These are phyloP conservation scores for Metarhizium sp. DNA, from an alignment of 2,329 filamentous ascomycete genomes.

Conservation along the genomic window DNA sequence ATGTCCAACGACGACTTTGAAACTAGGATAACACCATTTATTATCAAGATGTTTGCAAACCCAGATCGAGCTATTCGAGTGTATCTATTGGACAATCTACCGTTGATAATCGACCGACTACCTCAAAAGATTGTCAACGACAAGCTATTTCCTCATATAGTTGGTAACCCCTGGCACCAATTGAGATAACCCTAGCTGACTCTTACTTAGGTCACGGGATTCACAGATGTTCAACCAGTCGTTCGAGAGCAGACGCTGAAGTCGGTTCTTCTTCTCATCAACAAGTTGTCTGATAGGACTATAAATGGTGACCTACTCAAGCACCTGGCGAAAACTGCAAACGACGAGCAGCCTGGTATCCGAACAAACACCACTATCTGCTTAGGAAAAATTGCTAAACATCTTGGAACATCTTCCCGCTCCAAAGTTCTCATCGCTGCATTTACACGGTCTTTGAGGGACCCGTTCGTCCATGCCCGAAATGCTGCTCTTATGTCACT, in stretches of 20 bases:
- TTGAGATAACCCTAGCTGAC: background rate
- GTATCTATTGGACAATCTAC: conserved; percentile 79
- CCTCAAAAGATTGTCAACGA: conserved; percentile 86
- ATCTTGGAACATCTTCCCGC: conserved; percentile 68
- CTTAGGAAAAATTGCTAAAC: conserved; percentile 88
- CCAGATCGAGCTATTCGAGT: conserved; percentile 89
- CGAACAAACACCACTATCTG: conserved; percentile 98
- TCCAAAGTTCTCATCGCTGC: conserved; percentile 89
- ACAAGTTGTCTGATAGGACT: conserved; percentile 82
- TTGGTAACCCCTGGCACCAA: conserved; percentile 23
- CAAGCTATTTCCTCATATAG: conserved; percentile 93
- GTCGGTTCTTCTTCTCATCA: conserved; percentile 77
- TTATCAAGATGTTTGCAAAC: conserved; percentile 80
- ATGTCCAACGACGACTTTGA: conserved; percentile 87
- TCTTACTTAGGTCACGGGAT: conserved; percentile 65
- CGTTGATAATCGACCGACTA: conserved; percentile 83
- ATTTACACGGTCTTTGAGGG: conserved; percentile 78
- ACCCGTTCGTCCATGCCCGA: conserved; percentile 90
- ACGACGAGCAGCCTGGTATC: conserved; percentile 95
- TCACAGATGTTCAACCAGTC: conserved; percentile 82
- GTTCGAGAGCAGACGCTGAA: conserved; percentile 95
- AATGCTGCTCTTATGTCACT: conserved; percentile 84
- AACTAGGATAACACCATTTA: conserved; percentile 69
- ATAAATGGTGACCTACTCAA: conserved; percentile 90
- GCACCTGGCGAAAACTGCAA: conserved; percentile 89